Percentiles rank a stretch among this genome's conserved stretches.
These are phyloP conservation scores for Fusarium nanum DNA, from an alignment of 2,329 filamentous ascomycete species.

Conservation along the genomic window DNA sequence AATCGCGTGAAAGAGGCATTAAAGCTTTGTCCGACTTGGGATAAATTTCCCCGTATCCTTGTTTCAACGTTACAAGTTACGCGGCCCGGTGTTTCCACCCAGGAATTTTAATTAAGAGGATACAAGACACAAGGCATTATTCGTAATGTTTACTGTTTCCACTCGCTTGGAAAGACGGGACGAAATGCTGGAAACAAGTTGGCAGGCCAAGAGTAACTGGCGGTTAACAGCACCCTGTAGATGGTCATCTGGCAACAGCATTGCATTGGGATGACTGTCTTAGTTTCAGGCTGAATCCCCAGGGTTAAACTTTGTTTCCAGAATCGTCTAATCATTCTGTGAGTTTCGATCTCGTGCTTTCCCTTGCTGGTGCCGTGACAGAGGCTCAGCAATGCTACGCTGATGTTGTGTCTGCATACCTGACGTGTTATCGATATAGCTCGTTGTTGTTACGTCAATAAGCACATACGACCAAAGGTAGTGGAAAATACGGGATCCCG, in stretches of 20 bases:
- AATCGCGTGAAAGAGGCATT: neutral
- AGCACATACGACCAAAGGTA: constrained; percentile 33
- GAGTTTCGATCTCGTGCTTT: neutral
- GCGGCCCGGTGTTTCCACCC: constrained; percentile 13
- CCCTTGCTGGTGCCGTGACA: neutral
- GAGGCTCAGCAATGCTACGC: too few species aligned
- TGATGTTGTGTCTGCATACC: neutral
- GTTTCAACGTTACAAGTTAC: constrained; percentile 15
- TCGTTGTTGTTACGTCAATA: rapidly evolving
- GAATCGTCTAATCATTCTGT: neutral
- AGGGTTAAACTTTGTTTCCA: neutral
- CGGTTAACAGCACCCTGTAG: neutral
- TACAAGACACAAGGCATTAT: neutral
- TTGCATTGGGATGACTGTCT: neutral
- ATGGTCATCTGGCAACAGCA: constrained; percentile 1
- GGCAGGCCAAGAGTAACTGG: neutral
- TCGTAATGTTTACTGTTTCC: neutral
- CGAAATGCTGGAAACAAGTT: neutral
- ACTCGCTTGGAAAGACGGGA: neutral
- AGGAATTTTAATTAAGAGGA: neutral
- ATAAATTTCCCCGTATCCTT: constrained; percentile 11
- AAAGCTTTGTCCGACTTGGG: neutral
- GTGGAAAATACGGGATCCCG: constrained; percentile 33
- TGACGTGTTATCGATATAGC: rapidly evolving
- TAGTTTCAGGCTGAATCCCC: neutral